These are phyloP conservation scores for Talaromyces sp. DNA, from an alignment of 2,329 filamentous ascomycete genomes.

Conservation along the genomic window DNA sequence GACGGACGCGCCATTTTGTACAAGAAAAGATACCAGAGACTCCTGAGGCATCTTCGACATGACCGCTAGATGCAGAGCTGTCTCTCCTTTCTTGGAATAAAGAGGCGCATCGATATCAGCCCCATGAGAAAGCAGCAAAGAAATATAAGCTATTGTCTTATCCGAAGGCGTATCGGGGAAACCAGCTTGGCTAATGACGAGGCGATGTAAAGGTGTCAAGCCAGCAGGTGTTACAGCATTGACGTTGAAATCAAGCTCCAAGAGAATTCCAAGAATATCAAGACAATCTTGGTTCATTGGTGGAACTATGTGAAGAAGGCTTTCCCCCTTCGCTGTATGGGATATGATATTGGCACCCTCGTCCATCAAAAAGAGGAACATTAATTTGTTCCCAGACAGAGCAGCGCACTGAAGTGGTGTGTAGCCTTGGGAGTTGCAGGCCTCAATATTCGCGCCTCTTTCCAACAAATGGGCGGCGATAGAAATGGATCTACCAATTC, in stretches of 20 bases:
- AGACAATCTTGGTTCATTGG: slow-evolving; percentile 26
- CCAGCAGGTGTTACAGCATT: slow-evolving; percentile 22
- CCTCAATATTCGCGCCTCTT: slow-evolving; percentile 33
- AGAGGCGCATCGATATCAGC: slow-evolving; percentile 27
- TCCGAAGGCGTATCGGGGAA: not conserved
- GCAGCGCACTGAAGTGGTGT: slow-evolving; percentile 36
- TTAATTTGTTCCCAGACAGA: slow-evolving; percentile 28
- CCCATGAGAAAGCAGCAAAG: slow-evolving; percentile 25
- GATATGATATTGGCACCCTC: slow-evolving; percentile 28
- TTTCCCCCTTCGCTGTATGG: slow-evolving; percentile 32
- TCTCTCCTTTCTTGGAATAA: slow-evolving; percentile 18
- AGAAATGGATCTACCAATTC: slow-evolving; percentile 9
- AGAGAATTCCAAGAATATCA: slow-evolving; percentile 26
- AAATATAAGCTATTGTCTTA: slow-evolving; percentile 5
- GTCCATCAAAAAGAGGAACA: slow-evolving; percentile 29
- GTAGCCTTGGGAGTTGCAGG: slow-evolving; percentile 29
- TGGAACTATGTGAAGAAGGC: slow-evolving; percentile 33
- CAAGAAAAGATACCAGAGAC: slow-evolving; percentile 25
- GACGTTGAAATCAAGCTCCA: slow-evolving; percentile 19
- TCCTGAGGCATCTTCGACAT: slow-evolving; percentile 21
- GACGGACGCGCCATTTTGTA: slow-evolving; percentile 23
- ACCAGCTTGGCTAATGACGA: slow-evolving; percentile 3
- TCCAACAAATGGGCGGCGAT: slow-evolving; percentile 28
- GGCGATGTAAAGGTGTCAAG: slow-evolving; percentile 23
- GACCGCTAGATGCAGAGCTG: slow-evolving; percentile 31